These are phyloP conservation scores for Hemileia vastatrix DNA, from an alignment of 1,284 basidiomycete genomes.

Conservation along the genomic window DNA sequence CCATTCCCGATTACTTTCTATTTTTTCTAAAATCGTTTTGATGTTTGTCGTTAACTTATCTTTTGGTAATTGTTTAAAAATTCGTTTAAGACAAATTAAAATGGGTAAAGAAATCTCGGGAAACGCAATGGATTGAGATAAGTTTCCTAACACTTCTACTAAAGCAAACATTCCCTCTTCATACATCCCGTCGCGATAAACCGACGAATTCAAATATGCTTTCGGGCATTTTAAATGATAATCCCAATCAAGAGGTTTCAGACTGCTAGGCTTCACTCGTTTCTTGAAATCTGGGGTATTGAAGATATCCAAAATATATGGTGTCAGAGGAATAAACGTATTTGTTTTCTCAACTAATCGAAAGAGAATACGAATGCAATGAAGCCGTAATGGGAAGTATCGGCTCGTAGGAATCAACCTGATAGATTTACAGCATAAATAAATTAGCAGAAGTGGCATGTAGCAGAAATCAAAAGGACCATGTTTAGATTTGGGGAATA, in stretches of 20 bases:
- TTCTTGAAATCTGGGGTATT: conserved; percentile 63
- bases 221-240: conserved; percentile 76
- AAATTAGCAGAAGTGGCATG: too few species aligned
- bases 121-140: conserved; percentile 70
- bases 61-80: conserved; percentile 50
- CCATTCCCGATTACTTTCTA: conserved; percentile 13
- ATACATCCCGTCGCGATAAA: conserved; percentile 71
- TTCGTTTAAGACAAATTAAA: conserved; percentile 59
- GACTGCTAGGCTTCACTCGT: conserved; percentile 76
- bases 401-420: conserved; percentile 73
- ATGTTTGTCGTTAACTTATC: conserved; percentile 3
- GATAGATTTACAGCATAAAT: background rate
- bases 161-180: conserved; percentile 73
- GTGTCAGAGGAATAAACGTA: conserved; percentile 78
- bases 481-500: conserved; percentile 46
- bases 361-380: conserved; percentile 61
- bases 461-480: too few species aligned
- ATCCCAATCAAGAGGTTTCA: conserved; percentile 81
- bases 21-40: conserved; percentile 11
- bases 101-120: conserved; percentile 86
- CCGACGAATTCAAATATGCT: conserved; percentile 76
- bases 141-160: conserved; percentile 61
- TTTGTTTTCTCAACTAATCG: conserved; percentile 66
- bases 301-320: conserved; percentile 76
- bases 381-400: conserved; percentile 70